Percentiles rank a stretch among this genome's conserved stretches.
Evolutionary conservation across 2,329 filamentous ascomycete species (phyloP).

Genomic region (Stemphylium lycopersici): DNA sequence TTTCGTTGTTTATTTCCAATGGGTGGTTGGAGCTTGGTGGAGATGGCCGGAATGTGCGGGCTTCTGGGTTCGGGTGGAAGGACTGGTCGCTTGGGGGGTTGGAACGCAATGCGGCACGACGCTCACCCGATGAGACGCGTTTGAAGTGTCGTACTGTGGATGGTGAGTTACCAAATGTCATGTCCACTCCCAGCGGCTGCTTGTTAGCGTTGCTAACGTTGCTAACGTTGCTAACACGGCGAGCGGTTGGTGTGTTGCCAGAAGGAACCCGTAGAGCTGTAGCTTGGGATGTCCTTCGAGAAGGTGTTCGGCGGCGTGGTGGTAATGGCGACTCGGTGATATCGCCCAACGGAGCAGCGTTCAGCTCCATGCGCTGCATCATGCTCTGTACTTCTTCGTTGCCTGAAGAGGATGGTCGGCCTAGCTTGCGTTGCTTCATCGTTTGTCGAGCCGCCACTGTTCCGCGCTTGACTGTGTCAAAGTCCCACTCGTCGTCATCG

Average conservation of each 20-base stretch:
- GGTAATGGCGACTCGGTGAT: slow-evolving; percentile 46
- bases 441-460: slow-evolving; percentile 63
- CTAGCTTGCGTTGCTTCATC: slow-evolving; percentile 55
- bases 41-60: slow-evolving; percentile 46
- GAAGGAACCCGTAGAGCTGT: slow-evolving; percentile 48
- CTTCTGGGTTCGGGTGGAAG: slow-evolving; percentile 46
- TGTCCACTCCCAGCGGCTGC: slow-evolving; percentile 83
- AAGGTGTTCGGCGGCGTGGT: slow-evolving; percentile 36
- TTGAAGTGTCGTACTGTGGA: slow-evolving; percentile 93
- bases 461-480: slow-evolving; percentile 82
- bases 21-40: slow-evolving; percentile 41
- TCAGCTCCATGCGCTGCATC: slow-evolving; percentile 53
- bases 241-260: slow-evolving; percentile 51
- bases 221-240: slow-evolving; percentile 49
- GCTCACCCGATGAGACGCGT: slow-evolving; percentile 73
- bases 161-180: slow-evolving; percentile 91
- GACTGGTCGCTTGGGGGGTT: slow-evolving; percentile 35
- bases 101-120: slow-evolving; percentile 39
- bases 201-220: slow-evolving; percentile 57
- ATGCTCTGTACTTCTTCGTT: slow-evolving; percentile 41
- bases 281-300: slow-evolving; percentile 47
- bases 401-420: slow-evolving; percentile 52
- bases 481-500: slow-evolving; percentile 90
- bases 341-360: slow-evolving; percentile 51
- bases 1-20: slow-evolving; percentile 62